Conservation (phyloP, 805 yeast species). For the Cyberlindnera subsufficiens region DNA sequence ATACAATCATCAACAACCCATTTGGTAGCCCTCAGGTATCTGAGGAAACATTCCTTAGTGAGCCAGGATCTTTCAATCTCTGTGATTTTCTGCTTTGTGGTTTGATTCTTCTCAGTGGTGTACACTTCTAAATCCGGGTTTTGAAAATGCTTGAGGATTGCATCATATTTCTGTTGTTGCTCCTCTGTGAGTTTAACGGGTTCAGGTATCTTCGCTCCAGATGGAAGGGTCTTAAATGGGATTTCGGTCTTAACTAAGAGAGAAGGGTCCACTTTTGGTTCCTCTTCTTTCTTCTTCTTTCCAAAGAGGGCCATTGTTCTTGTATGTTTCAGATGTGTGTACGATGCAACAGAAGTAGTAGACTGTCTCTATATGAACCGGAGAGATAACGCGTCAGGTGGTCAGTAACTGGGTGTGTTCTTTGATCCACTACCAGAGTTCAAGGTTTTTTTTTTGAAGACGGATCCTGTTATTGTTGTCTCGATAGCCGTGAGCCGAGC, state of each 20-base stretch:
- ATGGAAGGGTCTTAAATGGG: conserved; percentile 58
- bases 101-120: conserved; percentile 32
- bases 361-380: too few species aligned
- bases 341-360: neutral
- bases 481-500: too few species aligned
- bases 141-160: conserved; percentile 60
- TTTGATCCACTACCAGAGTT: too few species aligned
- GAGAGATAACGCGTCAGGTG: too few species aligned
- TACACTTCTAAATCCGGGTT: conserved; percentile 25
- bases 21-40: conserved; percentile 91
- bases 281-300: conserved; percentile 20
- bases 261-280: conserved; percentile 22
- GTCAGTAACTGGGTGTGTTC: too few species aligned
- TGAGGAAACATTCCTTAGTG: conserved; percentile 81
- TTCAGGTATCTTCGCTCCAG: conserved; percentile 43
- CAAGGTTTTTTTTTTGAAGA: too few species aligned
- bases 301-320: conserved; percentile 22
- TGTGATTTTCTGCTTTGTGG: conserved; percentile 38
- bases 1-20: conserved; percentile 75
- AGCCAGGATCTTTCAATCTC: conserved; percentile 83
- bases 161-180: conserved; percentile 54
- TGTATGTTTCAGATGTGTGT: neutral
- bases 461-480: too few species aligned
- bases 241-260: conserved; percentile 24
- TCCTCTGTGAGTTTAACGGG: conserved; percentile 41